phyloP scores from a whole-genome alignment of 495 filamentous ascomycete species.

The Sphaerosporella brunnea region DNA sequence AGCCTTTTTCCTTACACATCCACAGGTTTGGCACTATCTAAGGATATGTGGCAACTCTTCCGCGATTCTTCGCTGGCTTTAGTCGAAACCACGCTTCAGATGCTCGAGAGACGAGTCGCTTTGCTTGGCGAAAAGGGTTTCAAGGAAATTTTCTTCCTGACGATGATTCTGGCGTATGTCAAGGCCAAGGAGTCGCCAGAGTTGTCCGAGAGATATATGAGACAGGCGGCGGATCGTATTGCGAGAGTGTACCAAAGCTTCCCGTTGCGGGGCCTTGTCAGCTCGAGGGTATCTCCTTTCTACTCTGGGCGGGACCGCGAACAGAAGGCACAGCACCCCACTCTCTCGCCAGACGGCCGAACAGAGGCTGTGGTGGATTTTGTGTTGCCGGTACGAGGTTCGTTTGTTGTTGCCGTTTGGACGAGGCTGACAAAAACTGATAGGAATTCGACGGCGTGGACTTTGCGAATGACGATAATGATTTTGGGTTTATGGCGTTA shows the following conservation, averaged over 20 bases:
- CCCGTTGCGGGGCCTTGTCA: neutral
- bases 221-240: neutral
- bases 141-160: neutral
- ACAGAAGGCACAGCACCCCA: too few species aligned
- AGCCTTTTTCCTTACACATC: too few species aligned
- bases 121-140: neutral
- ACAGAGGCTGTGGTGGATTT: too few species aligned
- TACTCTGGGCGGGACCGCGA: too few species aligned
- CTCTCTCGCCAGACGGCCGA: too few species aligned
- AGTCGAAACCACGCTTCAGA: neutral
- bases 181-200: neutral
- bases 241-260: neutral
- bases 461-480: neutral
- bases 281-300: too few species aligned
- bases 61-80: neutral
- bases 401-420: neutral
- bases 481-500: constrained; percentile 1
- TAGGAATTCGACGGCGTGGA: neutral
- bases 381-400: too few species aligned
- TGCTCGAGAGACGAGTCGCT: neutral
- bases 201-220: neutral
- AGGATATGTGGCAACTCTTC: neutral
- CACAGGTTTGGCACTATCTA: neutral
- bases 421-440: neutral
- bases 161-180: neutral